Percentiles rank a stretch among this genome's conserved stretches.
Conservation (phyloP, 1,284 basidiomycete species). For the Trametes pubescens region DNA sequence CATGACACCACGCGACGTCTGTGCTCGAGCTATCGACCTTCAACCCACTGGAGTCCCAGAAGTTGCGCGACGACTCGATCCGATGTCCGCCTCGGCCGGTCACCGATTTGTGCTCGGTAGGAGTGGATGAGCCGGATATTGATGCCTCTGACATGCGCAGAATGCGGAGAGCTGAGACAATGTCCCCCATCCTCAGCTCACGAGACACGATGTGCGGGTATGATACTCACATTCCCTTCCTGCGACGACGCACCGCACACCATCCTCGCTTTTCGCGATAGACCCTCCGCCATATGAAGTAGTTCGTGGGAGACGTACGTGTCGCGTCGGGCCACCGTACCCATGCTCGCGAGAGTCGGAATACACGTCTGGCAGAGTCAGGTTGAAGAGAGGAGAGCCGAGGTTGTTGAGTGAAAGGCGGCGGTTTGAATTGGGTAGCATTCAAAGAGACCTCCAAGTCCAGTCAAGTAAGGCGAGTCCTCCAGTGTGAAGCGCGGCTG, state of each 20-base stretch:
- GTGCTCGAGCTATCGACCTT: conserved; percentile 81
- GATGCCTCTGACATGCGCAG: conserved; percentile 62
- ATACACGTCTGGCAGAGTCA: conserved; percentile 43
- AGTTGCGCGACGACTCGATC: conserved; percentile 72
- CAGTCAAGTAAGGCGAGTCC: background rate
- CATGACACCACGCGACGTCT: conserved; percentile 84
- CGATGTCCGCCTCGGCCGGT: conserved; percentile 66
- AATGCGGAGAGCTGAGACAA: conserved; percentile 70
- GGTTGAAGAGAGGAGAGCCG: conserved; percentile 16
- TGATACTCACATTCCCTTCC: conserved; percentile 71
- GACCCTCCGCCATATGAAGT: conserved; percentile 67
- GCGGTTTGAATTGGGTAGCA: conserved; percentile 19
- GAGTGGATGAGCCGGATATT: conserved; percentile 37
- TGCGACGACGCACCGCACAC: conserved; percentile 69
- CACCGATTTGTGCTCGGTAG: conserved; percentile 58
- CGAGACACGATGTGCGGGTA: too few species aligned
- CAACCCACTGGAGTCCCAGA: conserved; percentile 76
- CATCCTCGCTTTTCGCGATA: conserved; percentile 73
- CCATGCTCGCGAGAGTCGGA: conserved; percentile 56
- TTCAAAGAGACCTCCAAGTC: background rate
- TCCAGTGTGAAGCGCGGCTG: background rate
- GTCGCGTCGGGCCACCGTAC: conserved; percentile 54
- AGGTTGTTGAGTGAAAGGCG: conserved; percentile 24
- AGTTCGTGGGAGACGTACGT: conserved; percentile 63
- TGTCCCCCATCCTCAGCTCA: background rate